A percentile compares a stretch with the other conserved stretches of the same genome.
Evolutionary conservation across 805 yeast species (phyloP).

Genomic region (Ogataea degrootiae): DNA sequence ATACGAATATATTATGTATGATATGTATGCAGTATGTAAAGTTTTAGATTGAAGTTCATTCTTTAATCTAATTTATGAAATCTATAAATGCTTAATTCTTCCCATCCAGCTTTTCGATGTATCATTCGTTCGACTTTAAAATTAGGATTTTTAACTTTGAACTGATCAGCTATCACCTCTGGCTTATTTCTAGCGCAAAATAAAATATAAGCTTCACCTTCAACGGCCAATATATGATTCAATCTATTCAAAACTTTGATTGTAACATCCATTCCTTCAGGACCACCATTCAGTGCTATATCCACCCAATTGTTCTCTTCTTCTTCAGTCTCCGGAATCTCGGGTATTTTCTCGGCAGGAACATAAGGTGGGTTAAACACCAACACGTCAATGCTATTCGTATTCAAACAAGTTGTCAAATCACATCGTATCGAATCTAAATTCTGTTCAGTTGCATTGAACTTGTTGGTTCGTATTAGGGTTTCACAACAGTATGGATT

Average conservation of each 20-base stretch:
- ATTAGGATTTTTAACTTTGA: conserved; percentile 29
- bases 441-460: conserved; percentile 17
- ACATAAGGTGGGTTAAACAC: conserved; percentile 97
- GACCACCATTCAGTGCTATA: conserved; percentile 85
- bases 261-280: conserved; percentile 86
- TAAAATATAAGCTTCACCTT: conserved; percentile 80
- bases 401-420: conserved; percentile 47
- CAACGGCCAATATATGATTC: conserved; percentile 42
- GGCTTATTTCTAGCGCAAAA: conserved; percentile 93
- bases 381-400: conserved; percentile 56
- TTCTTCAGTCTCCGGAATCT: conserved; percentile 38
- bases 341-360: conserved; percentile 77
- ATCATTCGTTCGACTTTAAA: conserved; percentile 57
- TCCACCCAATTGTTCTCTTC: conserved; percentile 73
- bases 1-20: too few relatives aligned
- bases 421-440: conserved; percentile 54
- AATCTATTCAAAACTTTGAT: conserved; percentile 53
- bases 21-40: too few relatives aligned
- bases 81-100: conserved; percentile 71
- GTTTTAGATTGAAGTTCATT: too few relatives aligned
- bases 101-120: conserved; percentile 92
- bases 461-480: conserved; percentile 36
- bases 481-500: conserved; percentile 72
- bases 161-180: conserved; percentile 43
- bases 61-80: conserved; percentile 35